Evolutionary conservation across 192 early-diverging fungal genomes (phyloP).

Genomic region (Coemansia sp.): DNA sequence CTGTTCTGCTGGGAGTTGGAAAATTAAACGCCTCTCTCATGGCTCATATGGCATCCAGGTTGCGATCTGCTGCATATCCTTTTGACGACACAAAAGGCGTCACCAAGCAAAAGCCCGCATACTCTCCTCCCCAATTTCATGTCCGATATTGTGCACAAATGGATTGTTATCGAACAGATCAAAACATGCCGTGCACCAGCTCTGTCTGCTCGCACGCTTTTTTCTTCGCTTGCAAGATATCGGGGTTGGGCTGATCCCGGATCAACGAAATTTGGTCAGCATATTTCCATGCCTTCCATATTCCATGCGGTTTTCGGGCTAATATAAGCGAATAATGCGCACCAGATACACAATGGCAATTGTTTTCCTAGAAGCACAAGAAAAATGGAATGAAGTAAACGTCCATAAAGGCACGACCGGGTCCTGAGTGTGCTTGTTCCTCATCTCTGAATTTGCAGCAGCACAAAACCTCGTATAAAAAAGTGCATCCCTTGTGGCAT

Average conservation of each 20-base stretch:
- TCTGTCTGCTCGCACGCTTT: not conserved
- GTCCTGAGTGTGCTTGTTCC: too few relatives aligned
- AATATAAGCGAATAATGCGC: too few relatives aligned
- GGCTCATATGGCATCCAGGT: not conserved
- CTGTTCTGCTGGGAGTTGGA: not conserved
- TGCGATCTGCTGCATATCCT: not conserved
- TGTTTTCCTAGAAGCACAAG: too few relatives aligned
- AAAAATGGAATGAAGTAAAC: too few relatives aligned
- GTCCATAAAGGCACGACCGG: too few relatives aligned
- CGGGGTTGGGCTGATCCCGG: not conserved
- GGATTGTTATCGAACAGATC: not conserved
- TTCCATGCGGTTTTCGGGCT: too few relatives aligned
- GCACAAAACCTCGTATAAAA: too few relatives aligned
- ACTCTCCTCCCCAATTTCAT: not conserved
- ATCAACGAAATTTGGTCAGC: not conserved
- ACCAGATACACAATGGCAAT: too few relatives aligned
- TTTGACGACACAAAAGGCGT: not conserved
- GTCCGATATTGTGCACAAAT: not conserved
- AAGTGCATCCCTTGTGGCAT: too few relatives aligned
- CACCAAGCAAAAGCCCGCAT: not conserved
- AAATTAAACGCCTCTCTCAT: not conserved
- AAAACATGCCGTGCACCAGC: not conserved
- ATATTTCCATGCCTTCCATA: too few relatives aligned
- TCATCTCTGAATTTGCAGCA: too few relatives aligned
- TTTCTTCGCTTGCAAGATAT: not conserved